Conservation (phyloP, 2,329 filamentous ascomycete species). For the Alternaria alternata region DNA sequence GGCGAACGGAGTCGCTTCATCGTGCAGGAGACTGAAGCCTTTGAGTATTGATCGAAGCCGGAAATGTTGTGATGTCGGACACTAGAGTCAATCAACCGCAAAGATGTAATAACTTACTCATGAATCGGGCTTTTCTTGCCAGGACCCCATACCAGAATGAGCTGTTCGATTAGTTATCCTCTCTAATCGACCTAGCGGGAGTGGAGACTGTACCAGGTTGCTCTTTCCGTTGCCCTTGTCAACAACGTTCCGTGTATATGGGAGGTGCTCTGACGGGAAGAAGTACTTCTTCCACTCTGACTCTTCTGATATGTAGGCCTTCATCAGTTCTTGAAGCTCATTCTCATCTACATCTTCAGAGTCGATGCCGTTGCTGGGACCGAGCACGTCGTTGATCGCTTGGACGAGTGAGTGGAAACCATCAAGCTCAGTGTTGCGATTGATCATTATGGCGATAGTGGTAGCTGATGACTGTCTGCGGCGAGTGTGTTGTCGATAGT, state of each 20-base stretch:
- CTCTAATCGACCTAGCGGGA: not conserved
- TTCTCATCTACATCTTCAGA: constrained; percentile 82
- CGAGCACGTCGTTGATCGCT: constrained; percentile 76
- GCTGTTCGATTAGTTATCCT: constrained; percentile 56
- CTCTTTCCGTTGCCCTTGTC: constrained; percentile 87
- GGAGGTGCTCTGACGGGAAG: constrained; percentile 71
- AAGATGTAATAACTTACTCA: constrained; percentile 59
- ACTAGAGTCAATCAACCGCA: constrained; percentile 21
- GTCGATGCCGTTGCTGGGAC: constrained; percentile 81
- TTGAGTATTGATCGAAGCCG: not conserved
- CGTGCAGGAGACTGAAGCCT: constrained; percentile 34
- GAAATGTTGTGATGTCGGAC: constrained; percentile 7
- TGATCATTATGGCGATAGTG: constrained; percentile 28
- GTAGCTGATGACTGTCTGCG: not conserved
- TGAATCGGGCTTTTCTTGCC: constrained; percentile 86
- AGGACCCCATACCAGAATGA: constrained; percentile 89
- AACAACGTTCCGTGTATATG: constrained; percentile 88
- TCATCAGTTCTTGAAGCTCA: constrained; percentile 76
- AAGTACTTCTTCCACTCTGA: constrained; percentile 79
- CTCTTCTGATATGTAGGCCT: constrained; percentile 72
- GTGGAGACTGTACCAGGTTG: constrained; percentile 67
- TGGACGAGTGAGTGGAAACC: constrained; percentile 74
- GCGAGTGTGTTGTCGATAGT: not conserved
- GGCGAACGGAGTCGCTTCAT: constrained; percentile 42
- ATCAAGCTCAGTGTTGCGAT: constrained; percentile 28